Conservation (phyloP, 2,329 filamentous ascomycete genomes). For the Phialophora verrucosa region DNA sequence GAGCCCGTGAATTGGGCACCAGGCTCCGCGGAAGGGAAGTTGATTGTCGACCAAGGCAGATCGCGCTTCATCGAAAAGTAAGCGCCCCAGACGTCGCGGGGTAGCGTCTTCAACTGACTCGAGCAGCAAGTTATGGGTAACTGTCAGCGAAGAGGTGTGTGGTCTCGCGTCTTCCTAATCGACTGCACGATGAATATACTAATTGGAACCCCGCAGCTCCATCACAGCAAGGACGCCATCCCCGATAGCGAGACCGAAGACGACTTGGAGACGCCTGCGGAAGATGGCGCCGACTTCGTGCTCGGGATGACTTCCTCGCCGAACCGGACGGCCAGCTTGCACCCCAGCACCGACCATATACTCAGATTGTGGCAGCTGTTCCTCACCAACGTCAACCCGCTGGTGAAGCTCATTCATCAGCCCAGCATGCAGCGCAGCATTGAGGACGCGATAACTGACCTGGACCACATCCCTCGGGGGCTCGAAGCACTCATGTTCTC, state of each 20-base stretch:
- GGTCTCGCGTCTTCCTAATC: slow-evolving; percentile 7
- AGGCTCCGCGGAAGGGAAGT: slow-evolving; percentile 7
- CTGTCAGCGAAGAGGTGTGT: slow-evolving; percentile 22
- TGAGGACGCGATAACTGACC: slow-evolving; percentile 64
- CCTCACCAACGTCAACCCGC: slow-evolving; percentile 70
- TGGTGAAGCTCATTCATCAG: slow-evolving; percentile 71
- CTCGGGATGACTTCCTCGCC: slow-evolving; percentile 33
- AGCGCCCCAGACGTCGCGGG: slow-evolving; percentile 8
- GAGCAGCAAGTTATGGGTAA: slow-evolving; percentile 24
- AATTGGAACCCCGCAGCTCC: slow-evolving; percentile 10
- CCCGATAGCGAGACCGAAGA: slow-evolving; percentile 31
- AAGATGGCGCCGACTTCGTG: slow-evolving; percentile 25
- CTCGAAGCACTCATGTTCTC: slow-evolving; percentile 72
- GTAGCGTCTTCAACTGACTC: slow-evolving; percentile 5
- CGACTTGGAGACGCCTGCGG: slow-evolving; percentile 30
- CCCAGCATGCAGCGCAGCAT: slow-evolving; percentile 69
- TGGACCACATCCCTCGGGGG: slow-evolving; percentile 60
- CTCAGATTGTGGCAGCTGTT: slow-evolving; percentile 67
- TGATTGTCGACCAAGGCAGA: slow-evolving; percentile 17
- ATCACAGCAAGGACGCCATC: slow-evolving; percentile 20
- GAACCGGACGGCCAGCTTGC: slow-evolving; percentile 20
- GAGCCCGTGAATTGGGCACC: slow-evolving; percentile 4
- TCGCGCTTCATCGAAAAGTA: slow-evolving; percentile 38
- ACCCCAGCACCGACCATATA: slow-evolving; percentile 59
- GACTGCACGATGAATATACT: neutral